A percentile compares a stretch with the other conserved stretches of the same genome.
Evolutionary conservation across 805 yeast species (phyloP).

Genomic region (Zygosaccharomyces rouxii): DNA sequence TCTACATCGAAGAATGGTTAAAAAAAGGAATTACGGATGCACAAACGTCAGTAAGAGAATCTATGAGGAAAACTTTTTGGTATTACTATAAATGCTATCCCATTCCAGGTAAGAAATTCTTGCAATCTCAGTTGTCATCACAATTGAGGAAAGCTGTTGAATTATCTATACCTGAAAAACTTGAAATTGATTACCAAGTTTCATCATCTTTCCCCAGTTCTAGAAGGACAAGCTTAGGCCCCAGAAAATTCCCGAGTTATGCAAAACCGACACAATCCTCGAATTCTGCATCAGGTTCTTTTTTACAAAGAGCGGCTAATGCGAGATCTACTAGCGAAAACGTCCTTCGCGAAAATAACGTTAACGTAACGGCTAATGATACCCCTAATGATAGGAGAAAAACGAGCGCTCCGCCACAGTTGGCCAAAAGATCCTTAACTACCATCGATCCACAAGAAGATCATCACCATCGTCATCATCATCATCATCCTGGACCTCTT

Average conservation of each 20-base stretch:
- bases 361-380: not conserved
- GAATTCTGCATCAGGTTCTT: constrained; percentile 6
- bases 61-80: constrained; percentile 75
- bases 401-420: constrained; percentile 23
- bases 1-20: constrained; percentile 45
- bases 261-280: constrained; percentile 32
- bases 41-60: constrained; percentile 71
- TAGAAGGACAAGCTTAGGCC: constrained; percentile 35
- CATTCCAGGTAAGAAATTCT: constrained; percentile 41
- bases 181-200: constrained; percentile 23
- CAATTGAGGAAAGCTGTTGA: constrained; percentile 54
- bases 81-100: constrained; percentile 53
- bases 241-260: constrained; percentile 28
- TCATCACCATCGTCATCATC: not conserved
- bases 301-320: constrained; percentile 10
- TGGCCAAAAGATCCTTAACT: constrained; percentile 1
- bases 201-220: constrained; percentile 34
- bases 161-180: constrained; percentile 46
- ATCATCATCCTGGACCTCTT: not conserved
- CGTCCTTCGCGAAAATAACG: constrained; percentile 13
- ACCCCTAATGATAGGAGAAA: constrained; percentile 16
- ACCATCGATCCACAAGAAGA: not conserved
- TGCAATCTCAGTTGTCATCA: constrained; percentile 25
- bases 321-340: constrained; percentile 29
- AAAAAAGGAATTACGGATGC: constrained; percentile 70